Conservation (phyloP, 768 basidiomycete genomes). For the Mrakia frigida region DNA sequence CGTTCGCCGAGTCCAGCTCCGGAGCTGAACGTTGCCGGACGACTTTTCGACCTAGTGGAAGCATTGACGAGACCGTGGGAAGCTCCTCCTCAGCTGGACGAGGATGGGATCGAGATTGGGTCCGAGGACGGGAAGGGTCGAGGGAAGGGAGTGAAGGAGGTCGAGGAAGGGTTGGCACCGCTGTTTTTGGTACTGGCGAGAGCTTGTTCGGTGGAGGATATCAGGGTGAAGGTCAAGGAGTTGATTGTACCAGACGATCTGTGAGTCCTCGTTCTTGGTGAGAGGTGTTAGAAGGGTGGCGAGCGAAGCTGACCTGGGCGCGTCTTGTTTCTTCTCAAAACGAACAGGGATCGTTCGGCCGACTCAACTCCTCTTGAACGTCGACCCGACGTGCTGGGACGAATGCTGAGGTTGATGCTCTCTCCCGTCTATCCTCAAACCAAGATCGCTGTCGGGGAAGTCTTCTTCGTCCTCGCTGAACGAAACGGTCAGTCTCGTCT, state of each 20-base stretch:
- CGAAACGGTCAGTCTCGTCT: slow-evolving; percentile 54
- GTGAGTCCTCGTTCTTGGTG: slow-evolving; percentile 41
- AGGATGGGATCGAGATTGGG: slow-evolving; percentile 45
- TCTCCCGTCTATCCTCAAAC: slow-evolving; percentile 60
- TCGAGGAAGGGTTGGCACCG: slow-evolving; percentile 76
- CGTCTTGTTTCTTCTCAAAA: not conserved
- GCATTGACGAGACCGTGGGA: slow-evolving; percentile 16
- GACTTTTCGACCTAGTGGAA: not conserved
- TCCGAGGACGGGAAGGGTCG: slow-evolving; percentile 63
- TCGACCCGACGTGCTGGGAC: slow-evolving; percentile 68
- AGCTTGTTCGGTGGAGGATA: slow-evolving; percentile 59
- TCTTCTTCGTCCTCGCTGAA: slow-evolving; percentile 77
- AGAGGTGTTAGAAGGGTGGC: too few species aligned
- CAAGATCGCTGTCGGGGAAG: slow-evolving; percentile 75
- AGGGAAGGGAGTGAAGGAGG: slow-evolving; percentile 49
- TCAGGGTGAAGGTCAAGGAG: slow-evolving; percentile 56
- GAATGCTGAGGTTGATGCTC: slow-evolving; percentile 68
- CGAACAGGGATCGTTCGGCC: slow-evolving; percentile 60
- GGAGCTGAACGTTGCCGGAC: not conserved
- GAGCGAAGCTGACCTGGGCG: not conserved
- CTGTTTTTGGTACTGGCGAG: slow-evolving; percentile 69
- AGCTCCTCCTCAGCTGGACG: slow-evolving; percentile 40
- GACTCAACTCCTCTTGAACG: slow-evolving; percentile 58
- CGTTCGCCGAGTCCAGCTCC: slow-evolving; percentile 9
- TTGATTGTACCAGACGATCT: slow-evolving; percentile 70